phyloP scores from a whole-genome alignment of 1,284 basidiomycete species.

The Violaceomyces palustris region DNA sequence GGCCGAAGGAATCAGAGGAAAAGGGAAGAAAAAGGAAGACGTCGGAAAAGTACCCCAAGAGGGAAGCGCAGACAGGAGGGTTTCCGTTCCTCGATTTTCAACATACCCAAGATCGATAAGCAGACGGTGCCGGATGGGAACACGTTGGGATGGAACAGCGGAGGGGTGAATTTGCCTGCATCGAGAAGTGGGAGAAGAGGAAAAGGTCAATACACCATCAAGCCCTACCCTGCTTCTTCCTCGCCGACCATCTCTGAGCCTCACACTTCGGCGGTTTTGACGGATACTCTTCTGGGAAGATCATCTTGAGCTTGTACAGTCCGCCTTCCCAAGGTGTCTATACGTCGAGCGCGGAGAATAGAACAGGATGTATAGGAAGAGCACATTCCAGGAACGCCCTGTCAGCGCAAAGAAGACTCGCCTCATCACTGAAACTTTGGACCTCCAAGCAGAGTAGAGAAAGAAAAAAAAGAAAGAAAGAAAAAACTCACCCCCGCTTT shows the following conservation, averaged over 20 bases:
- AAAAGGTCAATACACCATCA: too few species aligned
- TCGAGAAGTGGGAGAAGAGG: too few species aligned
- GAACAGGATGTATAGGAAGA: too few species aligned
- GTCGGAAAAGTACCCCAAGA: background rate
- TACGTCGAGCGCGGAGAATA: too few species aligned
- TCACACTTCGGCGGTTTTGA: conserved; percentile 91
- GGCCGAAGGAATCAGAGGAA: background rate
- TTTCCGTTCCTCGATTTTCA: background rate
- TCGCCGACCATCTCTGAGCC: conserved; percentile 41
- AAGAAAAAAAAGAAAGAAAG: too few species aligned
- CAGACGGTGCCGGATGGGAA: conserved; percentile 99
- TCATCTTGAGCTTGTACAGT: conserved; percentile 86
- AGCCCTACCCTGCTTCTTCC: background rate
- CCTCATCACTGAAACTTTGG: too few species aligned
- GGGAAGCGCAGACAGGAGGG: background rate
- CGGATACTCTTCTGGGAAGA: conserved; percentile 62
- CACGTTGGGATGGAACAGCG: conserved; percentile 96
- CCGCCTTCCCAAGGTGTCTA: conserved; percentile 97
- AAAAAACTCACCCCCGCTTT: conserved; percentile 50
- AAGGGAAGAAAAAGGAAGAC: too few species aligned
- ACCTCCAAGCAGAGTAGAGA: too few species aligned
- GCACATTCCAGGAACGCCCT: too few species aligned
- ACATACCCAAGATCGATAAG: conserved; percentile 71
- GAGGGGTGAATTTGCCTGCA: conserved; percentile 90
- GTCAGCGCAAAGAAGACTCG: too few species aligned